Conservation (phyloP, 2,329 filamentous ascomycete species). For the Neurospora sp. region DNA sequence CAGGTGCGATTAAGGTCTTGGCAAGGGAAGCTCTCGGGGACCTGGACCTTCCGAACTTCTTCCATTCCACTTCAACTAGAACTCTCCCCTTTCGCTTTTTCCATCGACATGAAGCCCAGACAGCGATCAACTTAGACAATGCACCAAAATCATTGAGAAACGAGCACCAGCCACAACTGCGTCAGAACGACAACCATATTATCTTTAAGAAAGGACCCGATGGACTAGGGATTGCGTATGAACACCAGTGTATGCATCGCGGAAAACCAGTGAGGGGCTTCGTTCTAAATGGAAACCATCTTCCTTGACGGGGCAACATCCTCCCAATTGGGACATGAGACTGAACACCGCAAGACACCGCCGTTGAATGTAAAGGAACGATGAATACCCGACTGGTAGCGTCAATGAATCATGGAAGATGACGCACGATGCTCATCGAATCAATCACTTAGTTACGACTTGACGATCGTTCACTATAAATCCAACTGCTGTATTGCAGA, state of each 20-base stretch:
- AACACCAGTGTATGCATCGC: neutral
- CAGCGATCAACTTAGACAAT: neutral
- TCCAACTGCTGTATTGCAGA: neutral
- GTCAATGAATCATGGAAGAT: neutral
- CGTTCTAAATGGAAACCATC: neutral
- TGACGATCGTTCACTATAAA: neutral
- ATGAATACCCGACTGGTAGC: neutral
- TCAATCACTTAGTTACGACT: neutral
- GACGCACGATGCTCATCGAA: neutral
- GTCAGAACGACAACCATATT: no score
- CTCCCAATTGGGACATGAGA: neutral
- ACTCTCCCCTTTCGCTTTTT: neutral
- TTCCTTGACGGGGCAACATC: neutral
- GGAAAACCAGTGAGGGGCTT: neutral
- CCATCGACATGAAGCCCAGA: neutral
- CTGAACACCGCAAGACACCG: neutral
- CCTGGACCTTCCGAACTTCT: neutral
- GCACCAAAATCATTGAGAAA: neutral
- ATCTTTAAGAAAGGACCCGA: no score
- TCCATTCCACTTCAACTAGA: neutral
- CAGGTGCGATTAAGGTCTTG: neutral
- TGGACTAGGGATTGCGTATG: no score
- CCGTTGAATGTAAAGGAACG: neutral
- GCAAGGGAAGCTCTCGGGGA: neutral
- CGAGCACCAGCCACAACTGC: neutral